Evolutionary conservation across 331 rosid species (phyloP), one percentile per base, ranked within the genome.

Genomic region (Erythrophleum ivorense): DNA sequence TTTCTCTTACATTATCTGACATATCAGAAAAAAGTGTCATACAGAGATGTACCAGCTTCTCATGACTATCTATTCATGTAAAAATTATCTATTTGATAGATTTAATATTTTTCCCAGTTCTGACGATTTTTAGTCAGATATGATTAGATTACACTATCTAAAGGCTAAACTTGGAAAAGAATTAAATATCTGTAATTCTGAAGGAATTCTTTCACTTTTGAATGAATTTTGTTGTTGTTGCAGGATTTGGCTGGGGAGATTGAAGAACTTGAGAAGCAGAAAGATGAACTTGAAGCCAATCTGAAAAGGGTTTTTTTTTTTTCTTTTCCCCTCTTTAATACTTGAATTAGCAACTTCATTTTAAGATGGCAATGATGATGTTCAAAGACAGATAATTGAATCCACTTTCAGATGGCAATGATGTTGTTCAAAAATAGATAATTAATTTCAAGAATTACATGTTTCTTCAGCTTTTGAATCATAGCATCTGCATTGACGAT

Each of bases 171-270:
- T 10, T 34, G 55, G 9, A 64, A 78, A 67, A 21, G 2, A 64
- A 64, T 53, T 65, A n/a, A 16, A 48, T 34, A 43, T 81, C 48
- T 62, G 10, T 5, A 45, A 66, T 40, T 43, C 16, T 49, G 67
- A 45, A 36, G 64, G 78, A 63, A 43, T 63, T 84, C 66, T 40
- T 67, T 74, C 41, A 38, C 78, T 76, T 65, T 71, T 60, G 67
- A 66, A 73, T 69, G 76, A 66, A 41, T 63, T 71, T 53, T 75
- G 71, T 48, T 69, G 75, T 48, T 41, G 79, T 81, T 88, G 58
- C 95, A 95, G 98, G 97, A 93, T 34, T 62, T 95, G 85, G 80
- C 62, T 7, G 84, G 13, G 41, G 98, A 92, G 85, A 91, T 95
- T 70, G 89, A 75, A 86, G 89, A 91, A 77, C 94, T 90, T 62